Evolutionary conservation across 2,329 filamentous ascomycete genomes (phyloP).

Genomic region (Berkeleyomyces rouxiae): DNA sequence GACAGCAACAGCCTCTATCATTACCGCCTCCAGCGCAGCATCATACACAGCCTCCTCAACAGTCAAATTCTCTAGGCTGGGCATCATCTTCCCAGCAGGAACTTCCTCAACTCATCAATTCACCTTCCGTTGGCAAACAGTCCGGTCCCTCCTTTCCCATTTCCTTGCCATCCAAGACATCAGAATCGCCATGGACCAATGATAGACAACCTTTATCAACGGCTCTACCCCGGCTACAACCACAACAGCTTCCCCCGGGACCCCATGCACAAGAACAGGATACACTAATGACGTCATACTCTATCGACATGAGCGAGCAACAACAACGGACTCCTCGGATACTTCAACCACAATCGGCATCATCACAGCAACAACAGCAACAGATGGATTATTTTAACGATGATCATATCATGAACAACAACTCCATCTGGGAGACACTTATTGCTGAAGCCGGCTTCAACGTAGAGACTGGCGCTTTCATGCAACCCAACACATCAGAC

Average conservation of each 20-base stretch:
- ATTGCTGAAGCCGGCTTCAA: constrained; percentile 20
- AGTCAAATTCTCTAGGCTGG: neutral
- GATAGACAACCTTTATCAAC: neutral
- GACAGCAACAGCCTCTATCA: neutral
- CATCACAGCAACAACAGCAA: neutral
- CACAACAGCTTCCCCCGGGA: neutral
- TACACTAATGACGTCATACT: neutral
- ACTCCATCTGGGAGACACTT: constrained; percentile 19
- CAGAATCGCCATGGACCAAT: neutral
- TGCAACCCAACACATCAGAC: constrained; percentile 1
- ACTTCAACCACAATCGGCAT: neutral
- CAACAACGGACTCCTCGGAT: constrained; percentile 11
- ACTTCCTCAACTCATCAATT: neutral
- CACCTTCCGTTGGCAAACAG: neutral
- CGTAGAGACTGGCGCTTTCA: constrained; percentile 11
- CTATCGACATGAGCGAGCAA: neutral
- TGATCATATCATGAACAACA: constrained; percentile 14
- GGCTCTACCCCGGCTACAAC: neutral
- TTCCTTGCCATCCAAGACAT: neutral
- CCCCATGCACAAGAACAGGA: neutral
- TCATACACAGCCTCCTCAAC: neutral
- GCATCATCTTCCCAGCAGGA: constrained; percentile 1
- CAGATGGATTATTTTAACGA: constrained; percentile 7
- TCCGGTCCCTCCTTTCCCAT: neutral
- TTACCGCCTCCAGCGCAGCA: neutral